These are phyloP conservation scores for Stentor roeselii DNA, from an alignment of 73 alveolate species.

Conservation along the genomic window DNA sequence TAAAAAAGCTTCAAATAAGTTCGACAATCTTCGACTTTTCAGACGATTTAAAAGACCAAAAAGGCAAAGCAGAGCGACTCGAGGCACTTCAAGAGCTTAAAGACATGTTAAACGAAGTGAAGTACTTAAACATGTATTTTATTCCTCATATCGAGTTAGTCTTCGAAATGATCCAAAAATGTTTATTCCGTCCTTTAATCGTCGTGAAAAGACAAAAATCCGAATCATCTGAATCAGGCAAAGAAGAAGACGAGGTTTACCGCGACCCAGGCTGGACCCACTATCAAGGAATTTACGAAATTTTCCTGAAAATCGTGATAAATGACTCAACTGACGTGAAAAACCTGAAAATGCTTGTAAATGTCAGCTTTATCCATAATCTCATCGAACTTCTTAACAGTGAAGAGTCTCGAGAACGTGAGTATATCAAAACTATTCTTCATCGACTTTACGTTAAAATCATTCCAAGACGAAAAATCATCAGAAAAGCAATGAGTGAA, in stretches of 20 bases:
- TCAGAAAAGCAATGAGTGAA: conserved; percentile 18
- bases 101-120: conserved; percentile 61
- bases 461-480: conserved; percentile 17
- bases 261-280: conserved; percentile 76
- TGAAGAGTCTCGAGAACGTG: conserved; percentile 4
- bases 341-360: background rate
- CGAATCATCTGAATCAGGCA: conserved; percentile 43
- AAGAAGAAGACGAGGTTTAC: conserved; percentile 39
- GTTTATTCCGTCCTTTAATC: conserved; percentile 86
- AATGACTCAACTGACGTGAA: background rate
- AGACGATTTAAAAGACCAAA: conserved; percentile 83
- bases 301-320: conserved; percentile 3
- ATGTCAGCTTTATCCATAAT: background rate
- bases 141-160: conserved; percentile 81
- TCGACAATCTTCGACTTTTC: conserved; percentile 65
- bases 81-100: conserved; percentile 67
- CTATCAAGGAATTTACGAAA: background rate
- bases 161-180: conserved; percentile 84
- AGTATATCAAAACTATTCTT: background rate
- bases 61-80: conserved; percentile 69
- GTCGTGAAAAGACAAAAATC: conserved; percentile 51
- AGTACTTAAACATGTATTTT: conserved; percentile 56
- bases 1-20: conserved; percentile 43
- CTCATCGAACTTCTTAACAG: background rate
- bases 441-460: background rate